Conservation (phyloP, 1,284 basidiomycete species). For the Ceratobasidium sp. region DNA sequence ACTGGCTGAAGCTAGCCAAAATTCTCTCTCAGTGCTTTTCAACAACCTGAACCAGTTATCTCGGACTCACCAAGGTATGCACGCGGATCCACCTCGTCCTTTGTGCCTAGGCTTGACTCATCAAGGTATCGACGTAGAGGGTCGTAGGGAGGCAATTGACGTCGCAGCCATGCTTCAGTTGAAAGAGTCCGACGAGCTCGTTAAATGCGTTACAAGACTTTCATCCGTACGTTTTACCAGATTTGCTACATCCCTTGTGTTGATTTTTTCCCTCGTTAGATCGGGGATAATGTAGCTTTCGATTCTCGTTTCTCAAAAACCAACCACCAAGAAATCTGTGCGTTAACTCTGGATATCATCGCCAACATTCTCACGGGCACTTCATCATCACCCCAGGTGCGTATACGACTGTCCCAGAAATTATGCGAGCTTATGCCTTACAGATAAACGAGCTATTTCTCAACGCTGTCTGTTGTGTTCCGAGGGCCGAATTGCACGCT, state of each 20-base stretch:
- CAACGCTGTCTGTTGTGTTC: background rate
- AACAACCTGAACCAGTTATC: background rate
- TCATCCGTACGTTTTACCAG: constrained; percentile 15
- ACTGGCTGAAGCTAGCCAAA: constrained; percentile 2
- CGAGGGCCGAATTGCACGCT: background rate
- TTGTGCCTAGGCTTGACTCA: background rate
- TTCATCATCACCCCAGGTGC: constrained; percentile 16
- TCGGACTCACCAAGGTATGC: constrained; percentile 4
- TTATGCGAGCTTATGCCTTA: background rate
- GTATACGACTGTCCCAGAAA: background rate
- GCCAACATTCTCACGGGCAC: background rate
- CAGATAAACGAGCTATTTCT: constrained; percentile 24
- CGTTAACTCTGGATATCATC: background rate
- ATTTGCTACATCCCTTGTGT: background rate
- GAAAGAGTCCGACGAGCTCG: constrained; percentile 5
- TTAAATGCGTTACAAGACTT: constrained; percentile 26
- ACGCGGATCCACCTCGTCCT: background rate
- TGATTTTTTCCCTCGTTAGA: background rate
- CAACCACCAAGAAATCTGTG: constrained; percentile 25
- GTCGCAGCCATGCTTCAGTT: constrained; percentile 31
- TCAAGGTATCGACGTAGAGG: background rate
- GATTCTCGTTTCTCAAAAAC: background rate
- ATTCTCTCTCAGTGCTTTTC: background rate
- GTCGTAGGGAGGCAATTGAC: constrained; percentile 19
- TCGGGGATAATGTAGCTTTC: background rate